phyloP scores from a whole-genome alignment of 257 asterid genomes.

The Nicotiana noctiflora region DNA sequence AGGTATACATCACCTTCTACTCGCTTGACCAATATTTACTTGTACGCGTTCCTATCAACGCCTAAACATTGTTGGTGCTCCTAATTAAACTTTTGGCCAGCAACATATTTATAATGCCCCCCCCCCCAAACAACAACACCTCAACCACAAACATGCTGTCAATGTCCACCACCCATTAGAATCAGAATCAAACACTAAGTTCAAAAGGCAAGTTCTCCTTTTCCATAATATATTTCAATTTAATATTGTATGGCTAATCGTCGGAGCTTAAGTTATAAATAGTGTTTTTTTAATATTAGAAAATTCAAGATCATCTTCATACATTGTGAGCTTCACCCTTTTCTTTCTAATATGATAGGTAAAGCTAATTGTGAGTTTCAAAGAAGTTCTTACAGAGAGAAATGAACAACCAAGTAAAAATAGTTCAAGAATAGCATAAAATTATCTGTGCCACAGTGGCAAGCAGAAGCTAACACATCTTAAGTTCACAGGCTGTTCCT shows the following conservation, averaged over 20 bases:
- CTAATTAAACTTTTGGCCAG: not conserved
- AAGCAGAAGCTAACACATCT: not conserved
- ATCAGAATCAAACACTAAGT: too few relatives aligned
- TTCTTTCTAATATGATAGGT: not conserved
- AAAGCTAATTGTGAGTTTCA: not conserved
- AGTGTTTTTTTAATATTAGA: not conserved
- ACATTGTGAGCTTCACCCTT: not conserved
- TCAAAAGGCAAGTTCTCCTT: too few relatives aligned
- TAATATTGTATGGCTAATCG: not conserved
- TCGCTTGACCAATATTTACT: not conserved
- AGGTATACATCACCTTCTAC: not conserved
- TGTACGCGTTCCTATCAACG: not conserved
- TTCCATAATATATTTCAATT: not conserved
- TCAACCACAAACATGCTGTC: too few relatives aligned
- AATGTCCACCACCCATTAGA: too few relatives aligned
- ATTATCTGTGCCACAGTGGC: not conserved
- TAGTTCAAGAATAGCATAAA: not conserved
- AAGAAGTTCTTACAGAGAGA: not conserved
- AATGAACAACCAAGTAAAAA: not conserved
- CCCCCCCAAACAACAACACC: not conserved
- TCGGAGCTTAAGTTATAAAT: not conserved
- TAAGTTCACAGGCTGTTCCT: not conserved
- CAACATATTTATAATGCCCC: not conserved
- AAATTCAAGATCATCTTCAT: not conserved
- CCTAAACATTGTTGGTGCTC: not conserved